These are phyloP conservation scores for Naegleria lovaniensis DNA, from an alignment of 208 protist genomes.

Conservation along the genomic window DNA sequence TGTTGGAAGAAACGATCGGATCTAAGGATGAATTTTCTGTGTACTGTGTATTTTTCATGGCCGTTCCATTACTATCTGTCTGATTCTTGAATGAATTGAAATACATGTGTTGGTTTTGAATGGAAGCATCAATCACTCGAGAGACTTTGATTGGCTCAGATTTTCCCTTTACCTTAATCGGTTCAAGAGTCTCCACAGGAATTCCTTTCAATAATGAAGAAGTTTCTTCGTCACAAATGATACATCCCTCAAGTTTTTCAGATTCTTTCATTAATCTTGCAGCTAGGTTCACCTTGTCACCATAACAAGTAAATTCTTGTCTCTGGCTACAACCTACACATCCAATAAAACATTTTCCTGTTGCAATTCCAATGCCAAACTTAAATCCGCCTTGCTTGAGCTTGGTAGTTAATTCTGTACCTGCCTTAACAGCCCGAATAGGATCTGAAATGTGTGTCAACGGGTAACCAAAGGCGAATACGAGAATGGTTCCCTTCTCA, in stretches of 20 bases:
- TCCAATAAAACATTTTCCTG: slow-evolving; percentile 24
- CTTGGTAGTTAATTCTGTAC: no score
- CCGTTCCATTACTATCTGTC: neutral
- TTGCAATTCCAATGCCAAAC: neutral
- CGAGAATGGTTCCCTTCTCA: slow-evolving; percentile 17
- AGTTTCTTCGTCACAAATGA: neutral
- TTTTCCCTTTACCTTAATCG: slow-evolving; percentile 3
- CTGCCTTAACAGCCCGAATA: neutral
- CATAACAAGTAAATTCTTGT: neutral
- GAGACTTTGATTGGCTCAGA: neutral
- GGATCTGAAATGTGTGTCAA: neutral
- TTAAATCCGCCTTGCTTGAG: neutral
- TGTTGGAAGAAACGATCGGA: neutral
- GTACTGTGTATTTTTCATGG: neutral
- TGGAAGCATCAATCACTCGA: neutral
- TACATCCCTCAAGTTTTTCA: neutral
- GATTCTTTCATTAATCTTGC: neutral
- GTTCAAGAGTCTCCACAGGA: neutral
- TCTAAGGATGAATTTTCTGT: neutral
- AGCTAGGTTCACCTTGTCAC: neutral
- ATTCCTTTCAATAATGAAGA: neutral
- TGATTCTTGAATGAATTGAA: neutral
- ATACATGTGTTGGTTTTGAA: neutral
- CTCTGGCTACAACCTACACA: neutral
- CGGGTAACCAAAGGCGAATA: neutral